Percentiles rank a stretch among this genome's conserved stretches.
Evolutionary conservation across 257 asterid species (phyloP).

Genomic region (Capsicum chinense): DNA sequence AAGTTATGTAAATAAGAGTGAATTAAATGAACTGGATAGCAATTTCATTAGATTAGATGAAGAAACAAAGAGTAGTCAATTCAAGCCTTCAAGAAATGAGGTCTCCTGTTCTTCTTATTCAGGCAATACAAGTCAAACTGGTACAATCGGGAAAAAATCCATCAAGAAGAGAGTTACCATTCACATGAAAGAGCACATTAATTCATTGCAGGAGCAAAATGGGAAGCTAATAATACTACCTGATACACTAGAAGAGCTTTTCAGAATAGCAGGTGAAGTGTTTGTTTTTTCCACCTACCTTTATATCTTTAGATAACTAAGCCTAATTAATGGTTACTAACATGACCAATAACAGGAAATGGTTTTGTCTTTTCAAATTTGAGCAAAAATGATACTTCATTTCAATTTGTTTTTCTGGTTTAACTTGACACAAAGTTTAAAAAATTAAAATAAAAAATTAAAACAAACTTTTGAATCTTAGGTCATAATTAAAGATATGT

Average conservation of each 20-base stretch:
- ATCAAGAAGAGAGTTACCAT: slow-evolving; percentile 76
- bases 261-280: slow-evolving; percentile 63
- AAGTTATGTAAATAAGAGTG: slow-evolving; percentile 39
- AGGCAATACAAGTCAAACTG: slow-evolving; percentile 35
- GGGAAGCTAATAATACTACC: slow-evolving; percentile 67
- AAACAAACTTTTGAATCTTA: too few relatives aligned
- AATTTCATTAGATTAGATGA: slow-evolving; percentile 9
- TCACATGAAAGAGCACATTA: slow-evolving; percentile 50
- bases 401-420: too few relatives aligned
- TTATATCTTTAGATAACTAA: not conserved
- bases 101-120: slow-evolving; percentile 33
- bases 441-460: too few relatives aligned
- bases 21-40: slow-evolving; percentile 37
- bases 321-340: not conserved
- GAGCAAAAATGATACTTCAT: not conserved
- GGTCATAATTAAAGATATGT: too few relatives aligned
- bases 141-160: slow-evolving; percentile 36
- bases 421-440: too few relatives aligned
- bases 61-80: too few relatives aligned
- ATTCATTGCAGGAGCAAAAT: slow-evolving; percentile 39
- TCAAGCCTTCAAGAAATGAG: not conserved
- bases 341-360: not conserved
- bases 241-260: slow-evolving; percentile 66
- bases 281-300: not conserved
- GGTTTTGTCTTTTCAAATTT: not conserved